These are phyloP conservation scores for Hirsutella thompsonii DNA, from an alignment of 2,329 filamentous ascomycete species.

Conservation along the genomic window DNA sequence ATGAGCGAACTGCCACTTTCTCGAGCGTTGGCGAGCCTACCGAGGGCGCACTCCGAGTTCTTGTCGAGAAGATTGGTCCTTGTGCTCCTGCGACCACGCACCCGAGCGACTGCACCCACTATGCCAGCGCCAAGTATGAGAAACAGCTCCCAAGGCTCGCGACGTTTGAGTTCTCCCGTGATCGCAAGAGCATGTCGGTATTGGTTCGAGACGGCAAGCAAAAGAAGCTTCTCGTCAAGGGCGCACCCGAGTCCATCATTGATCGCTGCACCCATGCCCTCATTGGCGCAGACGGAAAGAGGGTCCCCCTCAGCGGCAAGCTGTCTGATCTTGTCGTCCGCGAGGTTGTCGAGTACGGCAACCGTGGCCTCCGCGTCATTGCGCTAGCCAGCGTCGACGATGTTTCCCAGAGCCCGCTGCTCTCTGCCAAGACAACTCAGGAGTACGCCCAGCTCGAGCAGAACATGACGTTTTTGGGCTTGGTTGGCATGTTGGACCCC, in stretches of 20 bases:
- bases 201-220: slow-evolving; percentile 57
- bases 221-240: slow-evolving; percentile 86
- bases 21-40: slow-evolving; percentile 87
- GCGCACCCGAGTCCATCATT: slow-evolving; percentile 86
- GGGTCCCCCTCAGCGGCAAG: slow-evolving; percentile 56
- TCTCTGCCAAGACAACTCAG: slow-evolving; percentile 67
- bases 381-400: slow-evolving; percentile 79
- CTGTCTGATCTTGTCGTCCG: slow-evolving; percentile 58
- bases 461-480: slow-evolving; percentile 83
- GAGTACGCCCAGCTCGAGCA: slow-evolving; percentile 85
- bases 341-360: slow-evolving; percentile 82
- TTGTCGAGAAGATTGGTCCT: slow-evolving; percentile 91
- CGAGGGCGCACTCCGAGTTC: slow-evolving; percentile 78
- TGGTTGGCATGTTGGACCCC: slow-evolving; percentile 94
- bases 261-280: slow-evolving; percentile 80
- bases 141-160: slow-evolving; percentile 60
- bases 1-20: slow-evolving; percentile 60
- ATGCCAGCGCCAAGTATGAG: slow-evolving; percentile 77
- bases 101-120: slow-evolving; percentile 58
- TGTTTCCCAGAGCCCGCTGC: slow-evolving; percentile 54
- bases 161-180: slow-evolving; percentile 93
- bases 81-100: slow-evolving; percentile 43
- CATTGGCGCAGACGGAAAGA: slow-evolving; percentile 66
- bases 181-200: slow-evolving; percentile 99
- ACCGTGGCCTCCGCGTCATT: slow-evolving; percentile 86